A percentile compares a stretch with the other conserved stretches of the same genome.
These are phyloP conservation scores for Linum trigynum DNA, from an alignment of 345 rosid species.

Conservation along the genomic window DNA sequence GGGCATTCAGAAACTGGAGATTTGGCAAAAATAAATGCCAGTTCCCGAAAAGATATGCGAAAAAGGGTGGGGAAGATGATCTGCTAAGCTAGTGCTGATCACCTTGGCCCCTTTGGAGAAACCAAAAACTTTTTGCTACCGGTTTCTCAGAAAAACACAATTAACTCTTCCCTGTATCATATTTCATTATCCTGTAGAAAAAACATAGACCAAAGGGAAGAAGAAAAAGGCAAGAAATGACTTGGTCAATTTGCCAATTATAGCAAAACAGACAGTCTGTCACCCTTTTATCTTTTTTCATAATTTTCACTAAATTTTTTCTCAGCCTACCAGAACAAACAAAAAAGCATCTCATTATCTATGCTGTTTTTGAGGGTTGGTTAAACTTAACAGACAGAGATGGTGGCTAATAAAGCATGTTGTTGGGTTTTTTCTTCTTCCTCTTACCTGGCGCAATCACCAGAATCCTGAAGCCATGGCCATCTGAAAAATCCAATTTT, in stretches of 20 bases:
- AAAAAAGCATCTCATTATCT: no score
- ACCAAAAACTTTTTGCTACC: conserved; percentile 24
- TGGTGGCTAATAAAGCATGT: no score
- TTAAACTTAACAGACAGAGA: no score
- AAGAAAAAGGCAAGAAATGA: conserved; percentile 8
- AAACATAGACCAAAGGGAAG: conserved; percentile 7
- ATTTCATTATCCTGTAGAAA: conserved; percentile 1
- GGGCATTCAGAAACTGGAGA: background rate
- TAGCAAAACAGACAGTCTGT: background rate
- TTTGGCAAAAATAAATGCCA: no score
- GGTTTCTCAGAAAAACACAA: conserved; percentile 29
- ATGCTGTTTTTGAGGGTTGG: no score
- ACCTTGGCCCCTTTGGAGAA: conserved; percentile 25
- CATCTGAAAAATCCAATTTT: no score
- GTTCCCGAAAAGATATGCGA: background rate
- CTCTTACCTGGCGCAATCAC: no score
- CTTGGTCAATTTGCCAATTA: conserved; percentile 12
- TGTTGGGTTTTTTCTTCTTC: no score
- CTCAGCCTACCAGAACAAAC: background rate
- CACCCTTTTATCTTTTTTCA: background rate
- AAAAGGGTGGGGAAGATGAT: background rate
- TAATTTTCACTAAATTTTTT: no score
- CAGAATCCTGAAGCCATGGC: no score
- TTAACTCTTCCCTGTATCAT: conserved; percentile 6
- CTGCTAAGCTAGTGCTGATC: background rate